phyloP scores from a whole-genome alignment of 2,329 filamentous ascomycete species.

The Sarocladiaceae sp. region DNA sequence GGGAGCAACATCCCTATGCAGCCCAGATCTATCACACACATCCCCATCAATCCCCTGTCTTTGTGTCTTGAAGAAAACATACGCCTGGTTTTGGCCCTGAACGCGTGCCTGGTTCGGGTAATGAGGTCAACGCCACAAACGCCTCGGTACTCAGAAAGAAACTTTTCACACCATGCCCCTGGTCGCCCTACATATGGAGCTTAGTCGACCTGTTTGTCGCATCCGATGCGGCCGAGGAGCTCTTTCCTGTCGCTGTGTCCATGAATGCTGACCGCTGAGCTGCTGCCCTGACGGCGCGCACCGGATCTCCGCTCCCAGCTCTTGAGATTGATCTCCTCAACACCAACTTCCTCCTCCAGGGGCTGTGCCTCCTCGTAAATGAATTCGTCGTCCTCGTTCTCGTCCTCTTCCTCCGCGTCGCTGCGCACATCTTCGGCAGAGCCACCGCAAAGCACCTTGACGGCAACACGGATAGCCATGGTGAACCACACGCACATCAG shows the following conservation, averaged over 20 bases:
- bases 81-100: too few relatives aligned
- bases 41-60: neutral
- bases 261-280: slow-evolving; percentile 58
- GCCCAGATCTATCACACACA: neutral
- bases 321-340: slow-evolving; percentile 63
- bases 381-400: slow-evolving; percentile 53
- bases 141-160: neutral
- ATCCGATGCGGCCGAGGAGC: slow-evolving; percentile 73
- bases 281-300: slow-evolving; percentile 45
- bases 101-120: neutral
- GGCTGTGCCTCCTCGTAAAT: slow-evolving; percentile 49
- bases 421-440: slow-evolving; percentile 81
- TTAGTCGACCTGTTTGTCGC: slow-evolving; percentile 64
- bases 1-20: neutral
- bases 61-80: too few relatives aligned
- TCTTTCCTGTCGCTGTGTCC: slow-evolving; percentile 74
- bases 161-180: slow-evolving; percentile 7
- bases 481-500: slow-evolving; percentile 83
- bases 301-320: slow-evolving; percentile 53
- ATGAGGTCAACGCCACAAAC: slow-evolving; percentile 3
- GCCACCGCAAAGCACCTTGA: slow-evolving; percentile 69
- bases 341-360: slow-evolving; percentile 69
- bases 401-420: slow-evolving; percentile 72
- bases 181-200: neutral
- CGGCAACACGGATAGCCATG: slow-evolving; percentile 79